phyloP scores from a whole-genome alignment of 2,329 filamentous ascomycete species.

The Akanthomyces dipterigenus region DNA sequence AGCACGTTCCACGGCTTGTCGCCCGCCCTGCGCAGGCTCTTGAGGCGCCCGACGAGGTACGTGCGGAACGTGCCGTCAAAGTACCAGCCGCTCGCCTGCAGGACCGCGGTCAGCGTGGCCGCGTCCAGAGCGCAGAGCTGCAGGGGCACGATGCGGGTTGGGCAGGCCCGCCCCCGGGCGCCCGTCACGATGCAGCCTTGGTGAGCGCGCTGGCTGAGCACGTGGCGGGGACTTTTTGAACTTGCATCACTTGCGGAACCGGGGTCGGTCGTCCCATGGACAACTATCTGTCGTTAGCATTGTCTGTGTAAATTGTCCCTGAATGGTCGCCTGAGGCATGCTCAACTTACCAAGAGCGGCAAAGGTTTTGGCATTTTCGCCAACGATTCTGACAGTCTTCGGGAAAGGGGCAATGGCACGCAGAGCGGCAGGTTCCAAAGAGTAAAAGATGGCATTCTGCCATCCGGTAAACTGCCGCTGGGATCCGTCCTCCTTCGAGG shows the following conservation, averaged over 20 bases:
- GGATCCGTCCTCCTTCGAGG: neutral
- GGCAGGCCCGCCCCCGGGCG: too few relatives aligned
- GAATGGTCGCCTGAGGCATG: too few relatives aligned
- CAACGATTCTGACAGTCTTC: neutral
- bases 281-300: neutral
- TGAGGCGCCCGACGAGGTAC: fast-evolving
- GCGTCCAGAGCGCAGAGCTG: neutral
- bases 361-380: neutral
- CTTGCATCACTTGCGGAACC: too few relatives aligned
- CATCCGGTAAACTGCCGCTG: neutral
- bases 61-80: neutral
- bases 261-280: neutral
- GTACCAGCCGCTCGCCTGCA: neutral
- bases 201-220: neutral
- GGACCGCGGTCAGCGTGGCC: neutral
- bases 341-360: neutral
- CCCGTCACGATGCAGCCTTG: neutral
- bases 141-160: neutral
- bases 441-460: neutral
- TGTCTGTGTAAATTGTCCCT: neutral
- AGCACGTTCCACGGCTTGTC: neutral
- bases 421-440: neutral
- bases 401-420: neutral
- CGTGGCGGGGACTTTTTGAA: too few relatives aligned
- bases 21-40: neutral